These are phyloP conservation scores for Balamuthia mandrillaris DNA, from an alignment of 208 protist genomes.

Conservation along the genomic window DNA sequence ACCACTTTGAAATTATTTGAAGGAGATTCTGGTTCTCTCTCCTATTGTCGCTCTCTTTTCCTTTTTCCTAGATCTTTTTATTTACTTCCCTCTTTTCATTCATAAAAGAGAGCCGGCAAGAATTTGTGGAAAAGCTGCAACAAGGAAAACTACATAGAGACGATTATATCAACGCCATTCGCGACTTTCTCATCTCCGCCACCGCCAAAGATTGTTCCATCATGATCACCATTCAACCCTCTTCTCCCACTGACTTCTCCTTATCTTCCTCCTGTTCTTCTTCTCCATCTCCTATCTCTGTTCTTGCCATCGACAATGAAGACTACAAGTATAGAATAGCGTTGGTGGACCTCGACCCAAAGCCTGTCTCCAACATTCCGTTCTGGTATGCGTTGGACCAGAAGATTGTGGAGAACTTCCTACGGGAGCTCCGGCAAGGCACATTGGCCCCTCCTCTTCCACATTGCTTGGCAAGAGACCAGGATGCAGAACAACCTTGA, in stretches of 20 bases:
- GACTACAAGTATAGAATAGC: not conserved
- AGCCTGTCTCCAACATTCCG: constrained; percentile 31
- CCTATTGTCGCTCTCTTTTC: not conserved
- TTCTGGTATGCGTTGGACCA: constrained; percentile 37
- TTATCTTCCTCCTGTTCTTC: too few relatives aligned
- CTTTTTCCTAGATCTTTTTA: not conserved
- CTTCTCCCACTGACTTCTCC: too few relatives aligned
- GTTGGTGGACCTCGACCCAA: constrained; percentile 34
- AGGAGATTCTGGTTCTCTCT: not conserved
- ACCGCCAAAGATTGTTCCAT: constrained; percentile 41
- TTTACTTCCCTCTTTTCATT: not conserved
- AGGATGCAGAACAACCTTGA: too few relatives aligned
- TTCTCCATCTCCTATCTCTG: too few relatives aligned
- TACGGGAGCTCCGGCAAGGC: too few relatives aligned
- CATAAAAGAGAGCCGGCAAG: constrained; percentile 6
- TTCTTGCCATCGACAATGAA: too few relatives aligned
- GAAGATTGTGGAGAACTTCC: constrained; percentile 36
- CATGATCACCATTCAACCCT: constrained; percentile 35
- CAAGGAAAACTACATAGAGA: not conserved
- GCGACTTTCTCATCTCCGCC: constrained; percentile 35
- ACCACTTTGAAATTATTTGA: constrained; percentile 35
- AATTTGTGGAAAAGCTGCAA: constrained; percentile 11
- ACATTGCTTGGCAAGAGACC: too few relatives aligned
- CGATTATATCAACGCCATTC: not conserved
- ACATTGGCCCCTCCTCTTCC: too few relatives aligned